Conservation (phyloP, 78 protist species). For the Dictyostelium discoideum region DNA sequence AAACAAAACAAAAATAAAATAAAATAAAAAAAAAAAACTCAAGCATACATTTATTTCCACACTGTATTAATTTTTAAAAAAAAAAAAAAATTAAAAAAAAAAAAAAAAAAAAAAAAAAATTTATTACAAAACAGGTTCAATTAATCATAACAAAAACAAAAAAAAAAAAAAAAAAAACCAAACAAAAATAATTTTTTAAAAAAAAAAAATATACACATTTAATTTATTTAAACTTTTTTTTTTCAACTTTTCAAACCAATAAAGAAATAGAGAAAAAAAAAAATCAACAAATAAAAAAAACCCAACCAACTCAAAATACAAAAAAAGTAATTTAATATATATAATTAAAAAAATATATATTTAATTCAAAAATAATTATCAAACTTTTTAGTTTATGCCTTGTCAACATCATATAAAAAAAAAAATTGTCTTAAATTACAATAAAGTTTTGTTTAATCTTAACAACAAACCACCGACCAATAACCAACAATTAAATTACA, state of each 20-base stretch:
- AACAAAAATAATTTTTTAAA: too few relatives aligned
- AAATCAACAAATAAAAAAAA: background rate
- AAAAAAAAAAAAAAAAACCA: too few relatives aligned
- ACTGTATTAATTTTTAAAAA: background rate
- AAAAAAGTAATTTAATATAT: background rate
- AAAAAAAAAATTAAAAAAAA: background rate
- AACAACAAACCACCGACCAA: conserved; percentile 54
- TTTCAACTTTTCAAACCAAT: background rate
- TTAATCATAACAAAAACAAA: too few relatives aligned
- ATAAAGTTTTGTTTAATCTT: conserved; percentile 16
- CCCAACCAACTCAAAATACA: background rate
- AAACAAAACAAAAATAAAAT: background rate
- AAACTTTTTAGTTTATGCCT: conserved; percentile 7
- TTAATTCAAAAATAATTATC: background rate
- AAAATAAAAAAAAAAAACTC: background rate
- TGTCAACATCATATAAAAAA: conserved; percentile 13
- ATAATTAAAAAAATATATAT: background rate
- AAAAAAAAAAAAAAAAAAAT: background rate
- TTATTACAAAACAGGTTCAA: background rate
- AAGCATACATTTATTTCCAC: background rate
- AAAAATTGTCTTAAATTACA: conserved; percentile 2
- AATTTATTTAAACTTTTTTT: background rate
- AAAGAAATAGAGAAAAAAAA: background rate
- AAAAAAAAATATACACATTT: background rate
- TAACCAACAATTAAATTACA: background rate